phyloP scores from a whole-genome alignment of 139 green algal species.

The Coelastrella sp. region DNA sequence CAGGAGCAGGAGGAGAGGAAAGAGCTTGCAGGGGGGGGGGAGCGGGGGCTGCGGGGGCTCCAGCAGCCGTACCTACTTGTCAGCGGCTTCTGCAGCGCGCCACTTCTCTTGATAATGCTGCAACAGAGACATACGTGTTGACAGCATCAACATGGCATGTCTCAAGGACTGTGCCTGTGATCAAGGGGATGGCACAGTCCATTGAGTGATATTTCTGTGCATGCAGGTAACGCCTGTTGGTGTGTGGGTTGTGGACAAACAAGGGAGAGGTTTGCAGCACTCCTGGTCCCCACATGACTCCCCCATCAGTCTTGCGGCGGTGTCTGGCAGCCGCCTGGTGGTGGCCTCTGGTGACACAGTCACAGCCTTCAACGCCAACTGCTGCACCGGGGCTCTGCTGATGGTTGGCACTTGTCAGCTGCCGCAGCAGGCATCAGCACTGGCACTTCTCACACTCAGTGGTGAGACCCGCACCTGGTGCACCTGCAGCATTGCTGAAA shows the following conservation, averaged over 20 bases:
- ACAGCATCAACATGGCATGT: too few species aligned
- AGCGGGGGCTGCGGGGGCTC: too few species aligned
- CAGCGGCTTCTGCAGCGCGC: too few species aligned
- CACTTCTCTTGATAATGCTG: too few species aligned
- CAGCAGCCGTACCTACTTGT: too few species aligned
- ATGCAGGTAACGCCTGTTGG: constrained; percentile 32
- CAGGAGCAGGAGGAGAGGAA: too few species aligned
- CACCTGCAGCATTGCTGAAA: neutral
- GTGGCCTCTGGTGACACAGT: constrained; percentile 28
- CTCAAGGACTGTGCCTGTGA: too few species aligned
- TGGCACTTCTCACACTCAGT: neutral
- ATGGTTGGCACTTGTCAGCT: neutral
- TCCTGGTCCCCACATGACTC: neutral
- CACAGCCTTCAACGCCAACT: neutral
- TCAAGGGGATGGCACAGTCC: too few species aligned
- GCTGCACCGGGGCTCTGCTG: neutral
- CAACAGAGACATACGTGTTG: too few species aligned
- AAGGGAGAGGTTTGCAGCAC: neutral
- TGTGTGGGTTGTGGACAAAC: constrained; percentile 38
- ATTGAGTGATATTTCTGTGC: neutral
- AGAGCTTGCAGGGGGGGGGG: too few species aligned
- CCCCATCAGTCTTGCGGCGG: constrained; percentile 36
- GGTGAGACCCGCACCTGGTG: neutral
- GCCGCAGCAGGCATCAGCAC: constrained; percentile 43
- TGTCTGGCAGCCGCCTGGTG: constrained; percentile 25